Evolutionary conservation across 1,139 yeast genomes (phyloP), one percentile per base, ranked within the genome.

Genomic region (Geotrichum cucujoidarum): DNA sequence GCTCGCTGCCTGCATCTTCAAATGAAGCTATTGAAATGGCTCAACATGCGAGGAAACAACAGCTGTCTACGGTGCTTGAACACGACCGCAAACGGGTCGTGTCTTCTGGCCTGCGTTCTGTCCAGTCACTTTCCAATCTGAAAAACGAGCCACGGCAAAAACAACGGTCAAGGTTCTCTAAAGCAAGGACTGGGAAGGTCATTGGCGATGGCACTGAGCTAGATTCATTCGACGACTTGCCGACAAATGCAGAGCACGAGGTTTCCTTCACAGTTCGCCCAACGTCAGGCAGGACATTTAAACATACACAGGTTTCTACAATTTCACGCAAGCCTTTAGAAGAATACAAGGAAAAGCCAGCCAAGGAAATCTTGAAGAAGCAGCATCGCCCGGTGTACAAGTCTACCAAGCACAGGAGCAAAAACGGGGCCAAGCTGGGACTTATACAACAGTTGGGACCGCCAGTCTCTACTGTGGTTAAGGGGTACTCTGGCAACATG

Each of bases 401-500:
- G 25, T 20, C 24, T 4, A 32, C 43, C 22, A 33, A 29, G 13
- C 2, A 24, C 14, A 24, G 42, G 6, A 21, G 20, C 30, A 27
- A 47, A 31, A 32, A 21, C n/a, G 14, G 31, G 13, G 29, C 43
- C 5, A 45, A 35, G 30, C 39, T 33, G 11, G 50, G 67, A 4
- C 52, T 69, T 36, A 69, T 69, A 25, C 62, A 64, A 46, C 68
- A 67, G 33, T 52, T 69, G 40, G 68, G 66, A 11, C 55, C 57
- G 10, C 62, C 68, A 1, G 57, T 55, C 10, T 46, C 53, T 8
- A 52, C 53, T 16, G 52, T 53, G n/a, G 57, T 60, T 22, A 53
- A 52, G 44, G 67, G 64, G 13, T 57, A 57, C 45, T 57, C 61
- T 32, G 65, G 66, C 8, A 64, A 61, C 40, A 82, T 81, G 89